Percentiles rank a stretch among this genome's conserved stretches.
Evolutionary conservation across 768 basidiomycete species (phyloP).

Genomic region (Pisolithus microcarpus): DNA sequence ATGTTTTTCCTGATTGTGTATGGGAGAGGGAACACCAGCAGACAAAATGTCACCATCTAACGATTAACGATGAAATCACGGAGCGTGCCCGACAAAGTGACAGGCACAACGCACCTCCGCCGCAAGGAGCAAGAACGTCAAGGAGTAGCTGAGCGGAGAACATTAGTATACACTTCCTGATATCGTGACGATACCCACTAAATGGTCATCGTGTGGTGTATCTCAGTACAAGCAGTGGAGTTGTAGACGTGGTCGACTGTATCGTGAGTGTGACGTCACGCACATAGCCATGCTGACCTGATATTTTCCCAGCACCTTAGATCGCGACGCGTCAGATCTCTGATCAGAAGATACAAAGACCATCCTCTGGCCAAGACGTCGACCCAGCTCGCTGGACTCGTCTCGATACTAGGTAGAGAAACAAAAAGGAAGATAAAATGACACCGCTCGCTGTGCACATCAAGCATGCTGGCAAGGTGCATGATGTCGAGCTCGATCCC

Average conservation of each 20-base stretch:
- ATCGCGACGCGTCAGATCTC: constrained; percentile 9
- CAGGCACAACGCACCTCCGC: constrained; percentile 44
- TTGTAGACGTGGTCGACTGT: not conserved
- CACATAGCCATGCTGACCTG: constrained; percentile 15
- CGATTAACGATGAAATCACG: not conserved
- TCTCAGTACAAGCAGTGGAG: not conserved
- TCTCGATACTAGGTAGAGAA: not conserved
- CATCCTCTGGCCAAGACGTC: no score
- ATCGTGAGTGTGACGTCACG: constrained; percentile 22
- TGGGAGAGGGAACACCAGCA: constrained; percentile 82
- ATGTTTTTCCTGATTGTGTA: constrained; percentile 61
- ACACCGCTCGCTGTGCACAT: constrained; percentile 68
- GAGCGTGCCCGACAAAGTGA: not conserved
- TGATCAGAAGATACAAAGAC: not conserved
- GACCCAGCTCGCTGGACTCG: not conserved
- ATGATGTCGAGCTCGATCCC: constrained; percentile 65
- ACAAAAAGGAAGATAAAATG: constrained; percentile 34
- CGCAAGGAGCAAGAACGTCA: constrained; percentile 76
- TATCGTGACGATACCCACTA: constrained; percentile 27
- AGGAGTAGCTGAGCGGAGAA: constrained; percentile 48
- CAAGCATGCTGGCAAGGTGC: constrained; percentile 83
- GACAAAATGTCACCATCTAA: constrained; percentile 76
- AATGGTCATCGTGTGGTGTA: constrained; percentile 37
- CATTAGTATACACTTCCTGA: constrained; percentile 1
- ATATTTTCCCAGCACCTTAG: constrained; percentile 20